Evolutionary conservation across 768 basidiomycete genomes (phyloP), one percentile per base, ranked within the genome.

Genomic region (Suillus weaverae): DNA sequence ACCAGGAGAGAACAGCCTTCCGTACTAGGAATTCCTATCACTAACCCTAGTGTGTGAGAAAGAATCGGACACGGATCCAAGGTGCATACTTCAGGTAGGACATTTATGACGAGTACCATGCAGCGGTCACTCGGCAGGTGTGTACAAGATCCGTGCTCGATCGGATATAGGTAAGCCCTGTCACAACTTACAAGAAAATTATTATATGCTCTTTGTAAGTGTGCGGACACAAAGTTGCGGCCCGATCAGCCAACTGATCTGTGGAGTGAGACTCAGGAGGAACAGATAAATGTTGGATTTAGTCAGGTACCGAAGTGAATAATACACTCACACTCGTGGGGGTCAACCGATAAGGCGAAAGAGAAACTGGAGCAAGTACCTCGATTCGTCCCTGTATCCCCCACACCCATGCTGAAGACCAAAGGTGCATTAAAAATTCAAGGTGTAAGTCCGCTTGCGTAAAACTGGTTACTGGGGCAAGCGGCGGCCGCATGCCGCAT

Each of bases 211-310:
- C 11, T 20, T n/a, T 20, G 53, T 13, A 35, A 54, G 53, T 33
- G 53, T 35, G 53, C 20, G 53, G 44, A 54, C 3, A 5, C 33
- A 33, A 20, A 33, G 6, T n/a, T 35, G 33, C 53, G 53, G 53
- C 32, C 53, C 53, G 53, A 54, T 35, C 53, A 54, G 20, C 53
- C 33, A 54, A 54, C 20, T 54, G 32, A 54, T 35, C 33, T 35
- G 53, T 54, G 53, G 53, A 54, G 53, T 54, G 53, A 33, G 53
- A 54, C 53, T 54, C 53, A 7, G 20, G 53, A 20, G 53, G 53
- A 54, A 35, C 20, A 33, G 53, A 54, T 54, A 11, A 20, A 35
- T 41, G n/a, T 30, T 59, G 39, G 30, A 59, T 41, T 41, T 59
- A 41, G 57, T 8, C 57, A 59, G 39, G 38, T 41, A 41, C 39